Evolutionary conservation across 2,329 filamentous ascomycete species (phyloP), one percentile per base, ranked within the genome.

Genomic region (Aphanocladium album): DNA sequence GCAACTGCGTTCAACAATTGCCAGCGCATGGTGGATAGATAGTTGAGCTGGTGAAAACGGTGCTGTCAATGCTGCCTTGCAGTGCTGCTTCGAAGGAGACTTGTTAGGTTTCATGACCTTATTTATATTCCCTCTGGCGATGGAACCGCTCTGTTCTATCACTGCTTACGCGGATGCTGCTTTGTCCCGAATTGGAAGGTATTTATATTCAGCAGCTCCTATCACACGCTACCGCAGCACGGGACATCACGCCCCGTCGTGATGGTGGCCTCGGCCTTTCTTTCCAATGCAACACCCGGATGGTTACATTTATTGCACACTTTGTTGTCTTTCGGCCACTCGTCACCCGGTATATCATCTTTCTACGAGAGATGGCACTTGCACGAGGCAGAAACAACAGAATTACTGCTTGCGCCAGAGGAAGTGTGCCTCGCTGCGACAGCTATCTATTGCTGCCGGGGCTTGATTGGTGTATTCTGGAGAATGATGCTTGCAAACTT

Each of bases 201-300:
- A 59, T 59, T 16, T 23, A 16, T 9, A 2, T 25, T 27, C 25
- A 12, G 5, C 21, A 21, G 12, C 5, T 49, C 12, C 21, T 30
- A 49, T 50, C 12, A 23, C 46, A 52, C 39, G 47, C 39, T 43
- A 59, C 46, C 35, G 21, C 56, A 17, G 37, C 56, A 50, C 56
- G n/a, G 30, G 54, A 21, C 30, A 57, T 33, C 27, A 27, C 30
- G 30, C 41, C 52, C 52, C 33, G 27, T 47, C 27, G 43, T 56
- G 33, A 25, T 50, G 33, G 33, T 50, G 46, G 55, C 55, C 55
- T 58, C 55, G 55, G 55, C 55, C 55, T 41, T 58, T 58, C 45
- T 51, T 19, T 5, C 16, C 16, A 33, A 58, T 41, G 17, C 46
- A 27, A 33, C n/a, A 11, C n/a, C 27, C 30, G 12, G 25, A 49